Evolutionary conservation across 1,139 yeast species (phyloP).

Genomic region (Spencermartinsiella ligniputridi): DNA sequence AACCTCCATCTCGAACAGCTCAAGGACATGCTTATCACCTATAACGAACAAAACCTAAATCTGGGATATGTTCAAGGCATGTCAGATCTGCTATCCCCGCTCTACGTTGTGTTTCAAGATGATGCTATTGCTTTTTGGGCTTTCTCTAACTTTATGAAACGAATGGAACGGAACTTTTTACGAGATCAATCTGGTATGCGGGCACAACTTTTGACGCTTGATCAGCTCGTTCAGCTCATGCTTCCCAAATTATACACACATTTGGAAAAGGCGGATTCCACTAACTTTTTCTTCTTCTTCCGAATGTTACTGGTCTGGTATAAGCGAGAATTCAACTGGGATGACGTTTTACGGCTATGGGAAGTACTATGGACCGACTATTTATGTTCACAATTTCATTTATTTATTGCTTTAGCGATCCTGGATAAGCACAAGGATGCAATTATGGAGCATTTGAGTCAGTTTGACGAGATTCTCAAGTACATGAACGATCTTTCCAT

Average conservation of each 20-base stretch:
- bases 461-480: conserved; percentile 87
- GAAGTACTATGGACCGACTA: conserved; percentile 88
- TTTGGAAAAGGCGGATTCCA: conserved; percentile 80
- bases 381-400: conserved; percentile 78
- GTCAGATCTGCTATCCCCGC: conserved; percentile 88
- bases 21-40: conserved; percentile 78
- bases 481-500: conserved; percentile 88
- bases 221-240: conserved; percentile 83
- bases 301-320: conserved; percentile 94
- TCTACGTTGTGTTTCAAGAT: conserved; percentile 73
- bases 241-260: conserved; percentile 80
- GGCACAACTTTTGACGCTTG: conserved; percentile 75
- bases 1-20: conserved; percentile 65
- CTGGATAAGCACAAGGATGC: conserved; percentile 81
- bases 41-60: conserved; percentile 75
- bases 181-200: conserved; percentile 93
- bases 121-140: conserved; percentile 86
- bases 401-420: conserved; percentile 82
- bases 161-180: conserved; percentile 92
- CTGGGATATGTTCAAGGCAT: conserved; percentile 97
- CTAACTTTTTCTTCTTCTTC: conserved; percentile 87
- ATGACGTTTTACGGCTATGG: conserved; percentile 77
- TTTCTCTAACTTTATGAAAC: conserved; percentile 80
- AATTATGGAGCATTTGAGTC: conserved; percentile 63
- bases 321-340: conserved; percentile 84